Conservation (phyloP, 148 eudicot species). For the Rhododendron molle region DNA sequence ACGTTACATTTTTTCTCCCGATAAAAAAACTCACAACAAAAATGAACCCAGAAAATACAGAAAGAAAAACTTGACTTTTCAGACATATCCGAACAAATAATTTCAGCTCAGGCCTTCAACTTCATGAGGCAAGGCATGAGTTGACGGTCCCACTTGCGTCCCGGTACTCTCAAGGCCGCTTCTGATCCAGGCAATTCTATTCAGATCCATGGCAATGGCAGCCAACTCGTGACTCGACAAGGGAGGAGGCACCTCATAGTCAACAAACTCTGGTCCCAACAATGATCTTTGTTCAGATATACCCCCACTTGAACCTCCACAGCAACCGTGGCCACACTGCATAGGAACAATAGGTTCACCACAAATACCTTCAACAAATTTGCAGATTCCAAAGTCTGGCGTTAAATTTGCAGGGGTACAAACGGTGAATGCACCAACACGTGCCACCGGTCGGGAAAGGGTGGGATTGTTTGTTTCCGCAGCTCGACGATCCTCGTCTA, state of each 20-base stretch:
- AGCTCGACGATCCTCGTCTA: constrained; percentile 16
- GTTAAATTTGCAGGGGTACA: constrained; percentile 37
- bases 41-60: neutral
- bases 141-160: constrained; percentile 26
- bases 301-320: constrained; percentile 22
- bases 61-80: neutral
- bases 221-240: constrained; percentile 57
- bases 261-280: constrained; percentile 83
- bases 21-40: neutral
- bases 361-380: constrained; percentile 42
- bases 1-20: neutral
- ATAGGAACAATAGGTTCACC: constrained; percentile 51
- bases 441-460: constrained; percentile 60
- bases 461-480: constrained; percentile 25
- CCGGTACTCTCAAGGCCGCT: constrained; percentile 58
- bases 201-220: constrained; percentile 66
- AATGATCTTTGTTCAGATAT: constrained; percentile 36
- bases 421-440: constrained; percentile 61
- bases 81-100: neutral
- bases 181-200: constrained; percentile 78
- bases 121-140: constrained; percentile 35
- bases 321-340: constrained; percentile 76
- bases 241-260: constrained; percentile 63
- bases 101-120: constrained; percentile 47
- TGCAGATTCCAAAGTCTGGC: constrained; percentile 44